Percentiles rank a stretch among this genome's conserved stretches.
phyloP scores from a whole-genome alignment of 495 filamentous ascomycete species.

The Tuber melanosporum region DNA sequence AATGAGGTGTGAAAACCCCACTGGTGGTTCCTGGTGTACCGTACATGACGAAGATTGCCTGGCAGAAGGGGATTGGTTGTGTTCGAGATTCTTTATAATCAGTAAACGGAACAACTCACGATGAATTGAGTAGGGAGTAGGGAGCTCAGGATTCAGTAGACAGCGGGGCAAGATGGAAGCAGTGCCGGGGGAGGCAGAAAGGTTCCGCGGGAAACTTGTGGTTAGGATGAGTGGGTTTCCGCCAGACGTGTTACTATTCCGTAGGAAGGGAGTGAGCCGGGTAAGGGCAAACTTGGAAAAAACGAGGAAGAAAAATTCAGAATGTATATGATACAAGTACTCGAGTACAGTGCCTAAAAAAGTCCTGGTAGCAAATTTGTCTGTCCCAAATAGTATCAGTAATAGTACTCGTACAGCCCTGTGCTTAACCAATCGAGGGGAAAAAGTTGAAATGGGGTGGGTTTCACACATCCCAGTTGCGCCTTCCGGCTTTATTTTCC shows the following conservation, averaged over 20 bases:
- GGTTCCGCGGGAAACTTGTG: slow-evolving; percentile 2
- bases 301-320: too few relatives aligned
- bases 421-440: too few relatives aligned
- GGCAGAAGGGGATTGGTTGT: slow-evolving; percentile 20
- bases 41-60: slow-evolving; percentile 61
- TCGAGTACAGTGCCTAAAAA: too few relatives aligned
- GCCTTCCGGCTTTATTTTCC: too few relatives aligned
- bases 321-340: too few relatives aligned
- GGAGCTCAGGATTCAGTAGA: neutral
- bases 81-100: slow-evolving; percentile 15
- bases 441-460: too few relatives aligned
- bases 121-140: neutral
- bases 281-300: too few relatives aligned
- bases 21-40: slow-evolving; percentile 71
- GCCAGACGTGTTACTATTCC: neutral
- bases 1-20: slow-evolving; percentile 54
- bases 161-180: neutral
- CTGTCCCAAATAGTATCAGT: too few relatives aligned
- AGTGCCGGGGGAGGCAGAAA: neutral
- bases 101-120: slow-evolving; percentile 16
- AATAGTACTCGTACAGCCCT: too few relatives aligned
- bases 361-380: too few relatives aligned
- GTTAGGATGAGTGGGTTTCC: neutral
- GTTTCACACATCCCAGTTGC: too few relatives aligned
- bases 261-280: too few relatives aligned